These are phyloP conservation scores for Mortierella sp. DNA, from an alignment of 371 early-diverging fungal species.

Conservation along the genomic window DNA sequence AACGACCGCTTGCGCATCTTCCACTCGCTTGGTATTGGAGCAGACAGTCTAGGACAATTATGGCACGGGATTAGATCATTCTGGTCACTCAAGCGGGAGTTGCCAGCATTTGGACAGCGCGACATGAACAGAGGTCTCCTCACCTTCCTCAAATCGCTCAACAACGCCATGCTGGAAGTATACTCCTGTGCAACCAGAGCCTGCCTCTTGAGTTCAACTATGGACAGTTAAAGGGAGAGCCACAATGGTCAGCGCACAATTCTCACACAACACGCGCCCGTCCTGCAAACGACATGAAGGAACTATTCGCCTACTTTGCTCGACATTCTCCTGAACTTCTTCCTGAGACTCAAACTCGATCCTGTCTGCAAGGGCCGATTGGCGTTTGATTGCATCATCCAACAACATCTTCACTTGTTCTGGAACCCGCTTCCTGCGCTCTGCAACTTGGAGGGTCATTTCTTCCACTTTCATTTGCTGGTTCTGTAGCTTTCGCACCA, in stretches of 20 bases:
- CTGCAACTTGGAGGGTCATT: slow-evolving; percentile 44
- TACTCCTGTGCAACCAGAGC: slow-evolving; percentile 44
- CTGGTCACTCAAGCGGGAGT: too few species aligned
- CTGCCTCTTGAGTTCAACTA: slow-evolving; percentile 18
- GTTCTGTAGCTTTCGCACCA: slow-evolving; percentile 25
- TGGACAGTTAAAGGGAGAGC: background rate
- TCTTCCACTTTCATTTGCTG: slow-evolving; percentile 39
- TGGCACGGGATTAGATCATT: too few species aligned
- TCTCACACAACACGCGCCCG: background rate
- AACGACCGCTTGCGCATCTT: slow-evolving; percentile 37
- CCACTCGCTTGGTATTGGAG: slow-evolving; percentile 36
- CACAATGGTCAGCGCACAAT: background rate
- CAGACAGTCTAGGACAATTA: slow-evolving; percentile 47
- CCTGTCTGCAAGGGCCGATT: slow-evolving; percentile 41
- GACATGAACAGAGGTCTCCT: background rate
- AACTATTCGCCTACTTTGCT: background rate
- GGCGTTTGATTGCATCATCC: slow-evolving; percentile 45
- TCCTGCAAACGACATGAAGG: background rate
- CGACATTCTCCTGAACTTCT: background rate
- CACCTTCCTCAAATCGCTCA: slow-evolving; percentile 46
- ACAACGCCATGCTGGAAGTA: slow-evolving; percentile 26
- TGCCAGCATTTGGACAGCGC: too few species aligned
- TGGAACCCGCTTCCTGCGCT: slow-evolving; percentile 53
- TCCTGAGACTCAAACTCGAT: slow-evolving; percentile 37
- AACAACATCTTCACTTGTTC: slow-evolving; percentile 55